Evolutionary conservation across 345 rosid species (phyloP).

Genomic region (Acer yangbiense): DNA sequence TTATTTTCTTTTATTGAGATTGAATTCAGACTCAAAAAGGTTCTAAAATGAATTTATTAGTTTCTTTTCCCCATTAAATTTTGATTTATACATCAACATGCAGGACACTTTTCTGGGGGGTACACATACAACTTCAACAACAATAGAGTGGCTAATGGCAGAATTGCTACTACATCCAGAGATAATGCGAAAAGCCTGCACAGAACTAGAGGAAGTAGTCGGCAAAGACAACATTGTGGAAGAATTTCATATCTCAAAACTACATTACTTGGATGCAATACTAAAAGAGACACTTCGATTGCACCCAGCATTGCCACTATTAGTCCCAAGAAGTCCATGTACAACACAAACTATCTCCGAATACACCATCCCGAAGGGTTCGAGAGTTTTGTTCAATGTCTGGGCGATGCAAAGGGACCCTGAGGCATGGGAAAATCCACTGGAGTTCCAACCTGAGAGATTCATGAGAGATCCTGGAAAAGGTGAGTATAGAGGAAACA

Average conservation of each 20-base stretch:
- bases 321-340: slow-evolving; percentile 11
- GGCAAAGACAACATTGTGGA: slow-evolving; percentile 23
- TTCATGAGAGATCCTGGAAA: neutral
- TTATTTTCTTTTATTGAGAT: too few species aligned
- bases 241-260: slow-evolving; percentile 15
- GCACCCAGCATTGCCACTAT: slow-evolving; percentile 16
- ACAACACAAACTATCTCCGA: neutral
- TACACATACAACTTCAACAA: slow-evolving; percentile 11
- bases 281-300: slow-evolving; percentile 15
- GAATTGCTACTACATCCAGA: slow-evolving; percentile 20
- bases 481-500: slow-evolving; percentile 2
- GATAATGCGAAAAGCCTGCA: neutral
- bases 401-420: slow-evolving; percentile 21
- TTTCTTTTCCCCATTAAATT: too few species aligned
- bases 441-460: slow-evolving; percentile 20
- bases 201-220: slow-evolving; percentile 20
- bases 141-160: slow-evolving; percentile 26
- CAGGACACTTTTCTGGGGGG: neutral
- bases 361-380: slow-evolving; percentile 21
- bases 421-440: slow-evolving; percentile 12
- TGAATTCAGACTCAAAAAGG: neutral
- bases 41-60: too few species aligned
- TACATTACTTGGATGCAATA: slow-evolving; percentile 13
- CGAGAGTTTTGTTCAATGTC: slow-evolving; percentile 8
- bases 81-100: too few species aligned